These are phyloP conservation scores for Lipomyces lipofer DNA, from an alignment of 805 yeast genomes.

Conservation along the genomic window DNA sequence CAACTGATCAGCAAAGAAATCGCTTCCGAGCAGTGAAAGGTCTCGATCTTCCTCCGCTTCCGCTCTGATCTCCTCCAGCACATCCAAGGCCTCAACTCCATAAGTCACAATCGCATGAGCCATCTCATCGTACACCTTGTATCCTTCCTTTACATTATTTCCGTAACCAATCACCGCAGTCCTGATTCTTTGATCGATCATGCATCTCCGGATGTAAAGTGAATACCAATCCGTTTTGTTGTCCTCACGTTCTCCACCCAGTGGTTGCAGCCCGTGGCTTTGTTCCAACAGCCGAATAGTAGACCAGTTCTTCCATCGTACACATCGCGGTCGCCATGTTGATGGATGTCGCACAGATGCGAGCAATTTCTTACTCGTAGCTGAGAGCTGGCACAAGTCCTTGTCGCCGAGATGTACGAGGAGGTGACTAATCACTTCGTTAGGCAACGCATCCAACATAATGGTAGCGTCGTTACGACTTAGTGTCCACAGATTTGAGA, in stretches of 20 bases:
- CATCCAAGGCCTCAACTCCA: slow-evolving; percentile 21
- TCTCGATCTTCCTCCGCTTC: not conserved
- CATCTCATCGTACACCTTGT: not conserved
- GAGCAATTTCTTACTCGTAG: not conserved
- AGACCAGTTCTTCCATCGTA: slow-evolving; percentile 13
- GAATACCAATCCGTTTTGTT: not conserved
- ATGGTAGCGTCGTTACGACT: too few relatives aligned
- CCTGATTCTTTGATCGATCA: not conserved
- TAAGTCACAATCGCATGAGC: slow-evolving; percentile 5
- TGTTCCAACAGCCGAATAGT: not conserved
- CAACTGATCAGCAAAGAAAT: slow-evolving; percentile 15
- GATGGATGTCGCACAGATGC: not conserved
- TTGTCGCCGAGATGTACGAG: slow-evolving; percentile 3
- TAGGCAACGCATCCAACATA: slow-evolving; percentile 4
- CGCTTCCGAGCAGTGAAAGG: not conserved
- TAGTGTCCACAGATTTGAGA: too few relatives aligned
- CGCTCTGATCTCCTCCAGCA: slow-evolving; percentile 2
- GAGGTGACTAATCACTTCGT: slow-evolving; percentile 11
- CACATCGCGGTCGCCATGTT: slow-evolving; percentile 7
- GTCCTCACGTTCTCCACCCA: not conserved
- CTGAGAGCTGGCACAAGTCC: slow-evolving; percentile 3
- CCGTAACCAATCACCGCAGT: not conserved
- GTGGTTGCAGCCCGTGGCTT: slow-evolving; percentile 1
- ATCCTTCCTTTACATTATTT: slow-evolving; percentile 1
- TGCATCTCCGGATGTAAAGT: not conserved